phyloP scores from a whole-genome alignment of 2,329 filamentous ascomycete genomes.

The Trichophyton equinum region DNA sequence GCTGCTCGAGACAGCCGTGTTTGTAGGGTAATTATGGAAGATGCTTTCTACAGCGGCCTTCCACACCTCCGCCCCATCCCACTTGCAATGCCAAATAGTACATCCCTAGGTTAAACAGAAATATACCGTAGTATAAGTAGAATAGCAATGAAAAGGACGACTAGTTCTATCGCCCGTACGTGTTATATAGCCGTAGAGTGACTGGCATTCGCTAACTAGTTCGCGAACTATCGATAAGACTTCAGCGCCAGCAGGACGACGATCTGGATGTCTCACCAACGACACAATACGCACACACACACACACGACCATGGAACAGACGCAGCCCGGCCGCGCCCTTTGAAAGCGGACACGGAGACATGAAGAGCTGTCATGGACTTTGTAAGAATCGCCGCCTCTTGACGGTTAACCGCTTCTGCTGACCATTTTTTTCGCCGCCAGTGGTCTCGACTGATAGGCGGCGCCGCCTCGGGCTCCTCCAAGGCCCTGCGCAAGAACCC shows the following conservation, averaged over 20 bases:
- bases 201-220: no score
- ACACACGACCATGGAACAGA: not conserved
- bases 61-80: no score
- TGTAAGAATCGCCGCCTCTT: slow-evolving; percentile 23
- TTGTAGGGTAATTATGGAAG: no score
- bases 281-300: not conserved
- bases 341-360: not conserved
- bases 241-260: not conserved
- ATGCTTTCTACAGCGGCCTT: no score
- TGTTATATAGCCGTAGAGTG: no score
- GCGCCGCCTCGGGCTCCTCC: slow-evolving; percentile 34
- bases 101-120: no score
- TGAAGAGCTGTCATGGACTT: slow-evolving; percentile 30
- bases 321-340: not conserved
- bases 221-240: no score
- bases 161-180: no score
- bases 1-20: no score
- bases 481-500: slow-evolving; percentile 42
- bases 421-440: slow-evolving; percentile 17
- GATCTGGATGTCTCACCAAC: not conserved
- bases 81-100: no score
- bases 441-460: slow-evolving; percentile 52
- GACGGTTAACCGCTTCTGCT: slow-evolving; percentile 7
- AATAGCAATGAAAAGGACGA: no score
- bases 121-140: no score